Conservation (phyloP, 139 green algal genomes). For the Dunaliella primolecta region DNA sequence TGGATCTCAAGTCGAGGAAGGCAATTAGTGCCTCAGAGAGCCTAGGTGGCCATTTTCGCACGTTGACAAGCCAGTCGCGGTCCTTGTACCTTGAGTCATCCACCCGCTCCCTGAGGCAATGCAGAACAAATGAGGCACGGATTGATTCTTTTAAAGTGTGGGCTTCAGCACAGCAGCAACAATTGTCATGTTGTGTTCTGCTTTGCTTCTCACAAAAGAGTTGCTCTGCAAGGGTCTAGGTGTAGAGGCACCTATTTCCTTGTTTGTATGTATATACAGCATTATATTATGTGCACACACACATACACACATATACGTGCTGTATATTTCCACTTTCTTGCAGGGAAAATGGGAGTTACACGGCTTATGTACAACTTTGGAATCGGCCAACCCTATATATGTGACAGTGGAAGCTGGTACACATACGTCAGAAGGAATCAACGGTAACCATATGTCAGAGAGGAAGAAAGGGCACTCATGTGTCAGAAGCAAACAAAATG, state of each 20-base stretch:
- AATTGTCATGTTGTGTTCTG: too few relatives aligned
- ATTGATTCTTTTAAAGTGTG: too few relatives aligned
- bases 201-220: too few relatives aligned
- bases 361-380: neutral
- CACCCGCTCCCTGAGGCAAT: constrained; percentile 42
- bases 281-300: neutral
- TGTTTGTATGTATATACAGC: too few relatives aligned
- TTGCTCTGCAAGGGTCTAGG: too few relatives aligned
- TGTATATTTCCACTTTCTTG: neutral
- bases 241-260: too few relatives aligned
- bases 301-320: constrained; percentile 1
- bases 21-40: constrained; percentile 52
- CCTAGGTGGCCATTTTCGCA: constrained; percentile 72
- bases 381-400: neutral
- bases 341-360: neutral
- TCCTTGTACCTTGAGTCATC: constrained; percentile 53
- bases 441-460: neutral
- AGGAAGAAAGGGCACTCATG: neutral
- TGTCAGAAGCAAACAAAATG: neutral
- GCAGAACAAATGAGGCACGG: neutral
- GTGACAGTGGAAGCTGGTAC: neutral
- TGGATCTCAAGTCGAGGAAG: constrained; percentile 65
- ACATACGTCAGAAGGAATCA: neutral
- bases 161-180: too few relatives aligned
- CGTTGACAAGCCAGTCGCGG: constrained; percentile 54